Base-by-base conservation (phyloP, 2,329 filamentous ascomycete genomes). In the Cladosporium sp. region DNA sequence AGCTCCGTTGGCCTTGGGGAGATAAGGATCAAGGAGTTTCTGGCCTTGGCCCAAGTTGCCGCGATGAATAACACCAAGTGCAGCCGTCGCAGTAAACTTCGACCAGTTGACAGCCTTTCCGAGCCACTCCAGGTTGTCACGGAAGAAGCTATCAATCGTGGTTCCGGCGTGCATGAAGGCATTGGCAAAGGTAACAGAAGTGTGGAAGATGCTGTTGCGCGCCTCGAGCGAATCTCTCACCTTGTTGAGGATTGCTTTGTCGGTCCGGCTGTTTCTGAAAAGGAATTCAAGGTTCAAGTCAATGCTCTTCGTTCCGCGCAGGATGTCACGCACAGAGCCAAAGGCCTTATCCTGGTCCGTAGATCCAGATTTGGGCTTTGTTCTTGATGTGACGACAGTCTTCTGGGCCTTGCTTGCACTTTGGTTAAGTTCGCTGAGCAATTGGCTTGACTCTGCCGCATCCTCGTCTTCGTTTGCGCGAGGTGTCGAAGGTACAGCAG, bases 101-200 rank as follows among this genome's bases (percentile, higher is more conserved):
- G 92, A 97, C 94, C 94, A 99, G 78, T 99, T 99, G 48, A 97
- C 91, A 24, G 94, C 94, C 79, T 97, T 99, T 60, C 93, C 92
- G 3, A 99, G 78, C 94, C 94, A 99, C 64, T 99, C 94, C 22
- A 99, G 77, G 71, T 99, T 99, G 70, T 97, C 91, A 7, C 95
- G 85, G 84, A 99, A 97, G 78, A 99, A 99, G 69, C 93, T 95
- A 76, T 99, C 94, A 67, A 96, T 94, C 0, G 93, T 97, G 0
- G 94, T 99, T 59, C 94, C 95, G 55, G 96, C 92, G 72, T 99
- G 96, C 94, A 99, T 99, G 73, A 99, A 97, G 10, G 92, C 94
- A 68, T 97, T 97, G 70, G 93, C 94, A 69, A 99, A 94, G 0
- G 94, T 97, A 57, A 99, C 91, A 3, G 92, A 91, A 1, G 91